A percentile compares a stretch with the other conserved stretches of the same genome.
These are phyloP conservation scores for Fimicolochytrium jonesii DNA, from an alignment of 192 early-diverging fungal genomes.

Conservation along the genomic window DNA sequence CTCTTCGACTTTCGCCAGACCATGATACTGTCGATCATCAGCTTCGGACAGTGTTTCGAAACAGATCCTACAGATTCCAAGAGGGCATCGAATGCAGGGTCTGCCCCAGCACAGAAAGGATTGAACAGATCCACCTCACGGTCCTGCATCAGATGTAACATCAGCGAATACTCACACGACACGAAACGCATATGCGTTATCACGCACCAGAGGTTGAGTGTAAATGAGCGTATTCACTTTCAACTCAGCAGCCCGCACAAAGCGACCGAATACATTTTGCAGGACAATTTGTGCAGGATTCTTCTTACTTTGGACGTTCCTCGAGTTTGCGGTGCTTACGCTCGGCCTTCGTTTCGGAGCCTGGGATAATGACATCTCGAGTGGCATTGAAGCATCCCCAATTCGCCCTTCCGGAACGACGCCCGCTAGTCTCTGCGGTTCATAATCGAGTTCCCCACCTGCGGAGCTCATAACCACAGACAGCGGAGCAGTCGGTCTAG, in stretches of 20 bases:
- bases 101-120: slow-evolving; percentile 37
- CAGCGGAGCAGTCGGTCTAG: too few species aligned
- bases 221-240: slow-evolving; percentile 21
- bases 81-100: slow-evolving; percentile 77
- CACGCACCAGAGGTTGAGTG: slow-evolving; percentile 17
- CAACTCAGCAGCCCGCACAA: slow-evolving; percentile 20
- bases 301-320: too few species aligned
- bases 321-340: too few species aligned
- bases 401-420: too few species aligned
- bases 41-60: slow-evolving; percentile 78
- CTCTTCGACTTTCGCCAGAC: slow-evolving; percentile 47
- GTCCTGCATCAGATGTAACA: slow-evolving; percentile 16
- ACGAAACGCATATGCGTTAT: too few species aligned
- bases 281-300: slow-evolving; percentile 19
- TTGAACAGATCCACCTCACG: slow-evolving; percentile 28
- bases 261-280: slow-evolving; percentile 27
- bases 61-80: slow-evolving; percentile 73
- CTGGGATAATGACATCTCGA: too few species aligned
- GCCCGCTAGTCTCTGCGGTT: too few species aligned
- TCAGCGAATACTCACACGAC: neutral
- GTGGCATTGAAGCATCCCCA: too few species aligned
- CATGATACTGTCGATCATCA: slow-evolving; percentile 64
- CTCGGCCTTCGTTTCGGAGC: too few species aligned
- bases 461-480: too few species aligned
- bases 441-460: too few species aligned